Evolutionary conservation across 2,329 filamentous ascomycete species (phyloP).

Genomic region (Xylariaceae sp.): DNA sequence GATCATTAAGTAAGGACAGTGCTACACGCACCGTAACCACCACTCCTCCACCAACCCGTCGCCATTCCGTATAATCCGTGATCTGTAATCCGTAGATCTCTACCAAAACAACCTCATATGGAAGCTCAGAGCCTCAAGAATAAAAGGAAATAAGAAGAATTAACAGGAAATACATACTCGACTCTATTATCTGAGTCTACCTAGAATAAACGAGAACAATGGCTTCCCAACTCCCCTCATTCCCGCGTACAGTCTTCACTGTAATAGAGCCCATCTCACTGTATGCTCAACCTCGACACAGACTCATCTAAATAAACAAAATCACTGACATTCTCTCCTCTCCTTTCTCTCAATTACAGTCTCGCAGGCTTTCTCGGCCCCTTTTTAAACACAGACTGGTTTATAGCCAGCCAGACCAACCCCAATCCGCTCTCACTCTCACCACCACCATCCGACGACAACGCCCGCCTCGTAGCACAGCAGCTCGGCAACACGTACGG

Average conservation of each 20-base stretch:
- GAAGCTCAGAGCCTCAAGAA: no score
- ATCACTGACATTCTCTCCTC: conserved; percentile 4
- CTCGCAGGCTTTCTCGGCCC: conserved; percentile 54
- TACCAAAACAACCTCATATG: neutral
- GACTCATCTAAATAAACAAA: neutral
- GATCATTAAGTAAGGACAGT: neutral
- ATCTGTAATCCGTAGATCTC: neutral
- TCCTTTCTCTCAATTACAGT: conserved; percentile 35
- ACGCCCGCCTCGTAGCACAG: conserved; percentile 53
- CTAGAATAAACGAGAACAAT: conserved; percentile 34
- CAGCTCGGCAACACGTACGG: conserved; percentile 68
- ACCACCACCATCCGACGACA: conserved; percentile 33
- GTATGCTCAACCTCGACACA: conserved; percentile 39
- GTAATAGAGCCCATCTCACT: conserved; percentile 63
- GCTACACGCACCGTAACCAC: neutral
- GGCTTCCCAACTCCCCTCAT: conserved; percentile 56
- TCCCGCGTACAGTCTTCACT: conserved; percentile 63
- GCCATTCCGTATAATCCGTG: neutral
- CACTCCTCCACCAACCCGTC: neutral
- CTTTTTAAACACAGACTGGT: conserved; percentile 53
- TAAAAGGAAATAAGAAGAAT: no score
- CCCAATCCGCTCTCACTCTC: conserved; percentile 29
- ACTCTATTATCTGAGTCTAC: no score
- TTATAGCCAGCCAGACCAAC: conserved; percentile 58
- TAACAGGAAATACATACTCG: no score